Percentiles rank a stretch among this genome's conserved stretches.
phyloP scores from a whole-genome alignment of 306 rosid species.

The Acacia acuminata region DNA sequence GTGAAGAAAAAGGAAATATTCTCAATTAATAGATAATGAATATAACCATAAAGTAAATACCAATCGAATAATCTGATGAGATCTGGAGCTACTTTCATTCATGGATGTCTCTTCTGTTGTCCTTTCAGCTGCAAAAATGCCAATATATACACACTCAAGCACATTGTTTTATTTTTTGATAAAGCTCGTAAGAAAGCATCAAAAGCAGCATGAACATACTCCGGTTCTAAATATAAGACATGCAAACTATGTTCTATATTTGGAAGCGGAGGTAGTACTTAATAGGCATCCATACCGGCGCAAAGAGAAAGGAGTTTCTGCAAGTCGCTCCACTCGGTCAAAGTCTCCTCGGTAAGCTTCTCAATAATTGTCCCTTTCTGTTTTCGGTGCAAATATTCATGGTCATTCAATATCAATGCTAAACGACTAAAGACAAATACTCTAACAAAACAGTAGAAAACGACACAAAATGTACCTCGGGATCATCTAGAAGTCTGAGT shows the following conservation, averaged over 20 bases:
- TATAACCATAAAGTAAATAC: slow-evolving; percentile 44
- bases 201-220: slow-evolving; percentile 14
- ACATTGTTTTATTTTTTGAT: background rate
- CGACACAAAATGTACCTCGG: slow-evolving; percentile 61
- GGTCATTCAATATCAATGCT: slow-evolving; percentile 16
- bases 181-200: slow-evolving; percentile 14
- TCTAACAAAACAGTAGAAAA: background rate
- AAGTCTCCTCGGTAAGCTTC: slow-evolving; percentile 74
- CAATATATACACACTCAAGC: background rate
- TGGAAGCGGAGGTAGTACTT: too few species aligned
- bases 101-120: slow-evolving; percentile 88
- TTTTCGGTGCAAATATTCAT: slow-evolving; percentile 28
- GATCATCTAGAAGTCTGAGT: slow-evolving; percentile 87
- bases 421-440: background rate
- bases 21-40: background rate
- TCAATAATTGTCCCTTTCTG: slow-evolving; percentile 89
- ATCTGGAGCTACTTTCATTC: slow-evolving; percentile 92
- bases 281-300: slow-evolving; percentile 53
- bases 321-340: slow-evolving; percentile 60
- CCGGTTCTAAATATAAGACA: too few species aligned
- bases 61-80: slow-evolving; percentile 92
- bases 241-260: too few species aligned
- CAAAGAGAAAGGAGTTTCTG: slow-evolving; percentile 67
- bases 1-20: background rate
- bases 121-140: slow-evolving; percentile 68